These are phyloP conservation scores for Cyclotella cryptica DNA, from an alignment of 108 stramenopile genomes.

Conservation along the genomic window DNA sequence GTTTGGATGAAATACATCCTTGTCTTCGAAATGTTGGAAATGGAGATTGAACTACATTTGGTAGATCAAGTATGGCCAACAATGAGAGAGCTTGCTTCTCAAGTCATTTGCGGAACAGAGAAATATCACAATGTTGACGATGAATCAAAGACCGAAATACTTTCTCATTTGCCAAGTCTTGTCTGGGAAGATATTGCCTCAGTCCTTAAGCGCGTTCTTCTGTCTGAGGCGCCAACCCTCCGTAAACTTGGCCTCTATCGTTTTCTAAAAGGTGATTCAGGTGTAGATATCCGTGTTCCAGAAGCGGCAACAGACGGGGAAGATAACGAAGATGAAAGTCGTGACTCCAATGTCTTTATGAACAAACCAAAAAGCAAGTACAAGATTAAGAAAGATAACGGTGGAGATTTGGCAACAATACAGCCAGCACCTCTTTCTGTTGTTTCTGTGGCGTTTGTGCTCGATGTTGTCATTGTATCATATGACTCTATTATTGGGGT, in stretches of 20 bases:
- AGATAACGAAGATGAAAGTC: conserved; percentile 8
- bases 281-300: conserved; percentile 35
- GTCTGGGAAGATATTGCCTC: conserved; percentile 73
- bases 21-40: conserved; percentile 83
- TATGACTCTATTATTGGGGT: conserved; percentile 68
- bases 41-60: conserved; percentile 85
- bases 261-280: conserved; percentile 64
- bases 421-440: conserved; percentile 47
- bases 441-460: conserved; percentile 60
- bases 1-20: conserved; percentile 78
- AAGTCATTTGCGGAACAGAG: neutral
- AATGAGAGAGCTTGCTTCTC: conserved; percentile 57
- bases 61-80: conserved; percentile 87
- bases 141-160: neutral
- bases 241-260: conserved; percentile 81
- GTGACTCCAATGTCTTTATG: conserved; percentile 32
- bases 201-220: conserved; percentile 64
- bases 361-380: conserved; percentile 43
- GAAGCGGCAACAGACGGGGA: conserved; percentile 6
- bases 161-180: conserved; percentile 37
- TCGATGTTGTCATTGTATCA: conserved; percentile 67
- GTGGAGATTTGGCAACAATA: neutral
- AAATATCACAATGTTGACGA: neutral
- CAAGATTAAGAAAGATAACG: conserved; percentile 40
- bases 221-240: conserved; percentile 70